Conservation (phyloP, 2,329 filamentous ascomycete species). For the Aciculosporium take region DNA sequence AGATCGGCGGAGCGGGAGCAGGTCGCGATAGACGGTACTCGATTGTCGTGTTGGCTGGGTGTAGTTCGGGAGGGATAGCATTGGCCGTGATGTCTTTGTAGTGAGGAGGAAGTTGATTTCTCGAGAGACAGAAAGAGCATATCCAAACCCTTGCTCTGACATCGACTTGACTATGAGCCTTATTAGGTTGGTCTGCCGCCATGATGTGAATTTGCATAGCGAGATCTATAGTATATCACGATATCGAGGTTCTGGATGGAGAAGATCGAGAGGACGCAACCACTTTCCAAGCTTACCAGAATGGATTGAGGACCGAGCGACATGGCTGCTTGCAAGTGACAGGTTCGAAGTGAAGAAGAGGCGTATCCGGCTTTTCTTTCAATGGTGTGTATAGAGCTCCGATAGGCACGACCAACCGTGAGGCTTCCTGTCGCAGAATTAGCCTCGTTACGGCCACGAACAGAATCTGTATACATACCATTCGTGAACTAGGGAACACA, state of each 20-base stretch:
- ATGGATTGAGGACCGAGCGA: conserved; percentile 89
- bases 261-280: not conserved
- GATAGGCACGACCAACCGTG: conserved; percentile 86
- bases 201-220: not conserved
- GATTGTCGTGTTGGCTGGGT: conserved; percentile 74
- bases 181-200: conserved; percentile 9
- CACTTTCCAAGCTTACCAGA: conserved; percentile 50
- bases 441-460: conserved; percentile 1
- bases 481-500: conserved; percentile 92
- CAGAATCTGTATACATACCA: conserved; percentile 44
- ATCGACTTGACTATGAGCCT: conserved; percentile 54
- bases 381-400: conserved; percentile 89
- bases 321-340: conserved; percentile 95
- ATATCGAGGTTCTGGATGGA: not conserved
- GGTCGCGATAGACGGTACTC: conserved; percentile 72
- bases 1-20: conserved; percentile 74
- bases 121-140: conserved; percentile 74
- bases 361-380: conserved; percentile 85
- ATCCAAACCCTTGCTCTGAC: conserved; percentile 76
- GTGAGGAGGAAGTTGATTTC: conserved; percentile 69
- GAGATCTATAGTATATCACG: not conserved
- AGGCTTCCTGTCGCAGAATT: conserved; percentile 56
- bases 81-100: conserved; percentile 83
- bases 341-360: conserved; percentile 86
- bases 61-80: conserved; percentile 70